Evolutionary conservation across 352 stramenopile species (phyloP), one percentile per base, ranked within the genome.

Genomic region (Aphanomyces cochlioides): DNA sequence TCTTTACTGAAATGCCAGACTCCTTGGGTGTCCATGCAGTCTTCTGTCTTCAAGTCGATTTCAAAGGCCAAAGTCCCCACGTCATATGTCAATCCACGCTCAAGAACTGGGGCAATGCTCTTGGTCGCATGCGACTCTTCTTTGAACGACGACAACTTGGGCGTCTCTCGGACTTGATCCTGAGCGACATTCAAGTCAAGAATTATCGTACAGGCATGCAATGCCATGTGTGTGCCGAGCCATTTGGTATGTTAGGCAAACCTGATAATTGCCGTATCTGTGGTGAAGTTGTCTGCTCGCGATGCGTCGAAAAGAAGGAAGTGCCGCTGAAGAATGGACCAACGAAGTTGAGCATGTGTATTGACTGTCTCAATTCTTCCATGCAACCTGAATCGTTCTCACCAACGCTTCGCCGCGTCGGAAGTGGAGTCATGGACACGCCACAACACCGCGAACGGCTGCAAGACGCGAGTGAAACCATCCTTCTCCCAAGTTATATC

Each of bases 221-320:
- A 10, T 70, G 64, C 64, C 47, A 61, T 34, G 64, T 70, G 3
- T 70, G 64, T 37, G 64, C 40, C 37, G 17, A 12, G 43, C 19
- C 54, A 39, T 61, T 70, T 43, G 53, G 34, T 7, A 36, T 56
- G n/a, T 41, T 54, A 21, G 43, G 36, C 5, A 70, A 61, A 12
- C 54, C 54, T n/a, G 64, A 70, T 39, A 70, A 70, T 41, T 70
- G 64, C 64, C 48, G 64, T 40, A 63, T 70, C 4, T 70, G 64
- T n/a, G 64, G 64, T 21, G 64, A 70, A 63, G 47, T 70, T 43
- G 64, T 70, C 10, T 70, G 64, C 21, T 17, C 45, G 5, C 37
- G 37, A 28, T 70, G 64, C 64, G 53, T 56, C 2, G 45, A 70
- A 19, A 70, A 70, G 28, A 70, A 70, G 54, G 47, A 59, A 8